A percentile compares a stretch with the other conserved stretches of the same genome.
phyloP scores from a whole-genome alignment of 2,329 filamentous ascomycete genomes.

The Metarhizium guizhouense region DNA sequence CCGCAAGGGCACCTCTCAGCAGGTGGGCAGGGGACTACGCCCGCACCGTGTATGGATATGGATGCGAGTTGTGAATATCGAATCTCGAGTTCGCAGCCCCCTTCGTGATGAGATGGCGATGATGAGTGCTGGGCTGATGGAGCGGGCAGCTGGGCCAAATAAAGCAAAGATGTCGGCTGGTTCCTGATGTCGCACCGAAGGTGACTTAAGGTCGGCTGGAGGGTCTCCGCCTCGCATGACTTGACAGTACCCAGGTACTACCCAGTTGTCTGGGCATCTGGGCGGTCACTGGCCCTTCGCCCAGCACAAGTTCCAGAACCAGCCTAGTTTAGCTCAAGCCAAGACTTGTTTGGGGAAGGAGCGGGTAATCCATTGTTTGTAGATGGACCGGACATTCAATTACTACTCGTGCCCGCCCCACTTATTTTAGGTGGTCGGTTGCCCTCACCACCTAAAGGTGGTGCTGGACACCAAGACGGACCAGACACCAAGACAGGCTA shows the following conservation, averaged over 20 bases:
- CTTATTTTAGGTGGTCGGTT: too few species aligned
- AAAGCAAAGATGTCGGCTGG: neutral
- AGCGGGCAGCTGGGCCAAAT: neutral
- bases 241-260: neutral
- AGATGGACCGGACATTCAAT: too few species aligned
- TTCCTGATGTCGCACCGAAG: neutral
- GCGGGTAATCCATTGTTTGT: too few species aligned
- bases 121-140: neutral
- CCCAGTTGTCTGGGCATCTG: too few species aligned
- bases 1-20: neutral
- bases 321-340: too few species aligned
- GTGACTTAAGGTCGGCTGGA: neutral
- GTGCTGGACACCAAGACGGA: too few species aligned
- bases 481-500: too few species aligned
- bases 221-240: constrained; percentile 1
- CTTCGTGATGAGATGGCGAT: neutral
- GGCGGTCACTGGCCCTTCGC: too few species aligned
- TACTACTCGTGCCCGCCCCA: too few species aligned
- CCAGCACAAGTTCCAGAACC: too few species aligned
- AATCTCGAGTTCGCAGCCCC: neutral
- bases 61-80: neutral
- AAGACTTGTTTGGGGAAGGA: too few species aligned
- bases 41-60: neutral
- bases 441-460: too few species aligned
- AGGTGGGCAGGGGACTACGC: neutral